phyloP scores from a whole-genome alignment of 345 rosid genomes.

The Brassica incana region DNA sequence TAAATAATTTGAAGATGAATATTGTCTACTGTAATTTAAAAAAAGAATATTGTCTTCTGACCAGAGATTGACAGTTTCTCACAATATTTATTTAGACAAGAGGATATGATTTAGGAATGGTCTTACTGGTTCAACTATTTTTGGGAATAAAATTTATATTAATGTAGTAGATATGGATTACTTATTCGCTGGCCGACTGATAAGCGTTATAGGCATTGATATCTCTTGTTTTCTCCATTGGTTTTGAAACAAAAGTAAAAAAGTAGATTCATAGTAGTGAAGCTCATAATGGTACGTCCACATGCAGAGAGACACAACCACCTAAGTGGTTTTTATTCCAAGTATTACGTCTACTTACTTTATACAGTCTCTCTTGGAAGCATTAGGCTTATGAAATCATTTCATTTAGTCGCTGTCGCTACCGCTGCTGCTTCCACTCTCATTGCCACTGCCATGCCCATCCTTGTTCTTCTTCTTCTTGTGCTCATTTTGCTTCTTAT shows the following conservation, averaged over 20 bases:
- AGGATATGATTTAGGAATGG: neutral
- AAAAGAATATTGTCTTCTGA: too few relatives aligned
- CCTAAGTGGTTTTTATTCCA: constrained; percentile 22
- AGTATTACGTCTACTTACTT: constrained; percentile 6
- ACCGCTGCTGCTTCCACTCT: constrained; percentile 27
- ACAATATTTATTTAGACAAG: neutral
- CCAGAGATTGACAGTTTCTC: neutral
- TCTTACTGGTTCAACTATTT: neutral
- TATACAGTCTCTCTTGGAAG: neutral
- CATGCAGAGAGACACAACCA: constrained; percentile 25
- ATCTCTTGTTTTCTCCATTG: neutral
- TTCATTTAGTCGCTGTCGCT: constrained; percentile 33
- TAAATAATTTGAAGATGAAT: neutral
- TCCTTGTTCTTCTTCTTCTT: constrained; percentile 3
- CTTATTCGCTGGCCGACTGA: neutral
- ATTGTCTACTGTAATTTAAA: neutral
- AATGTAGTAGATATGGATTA: neutral
- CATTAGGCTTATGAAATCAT: neutral
- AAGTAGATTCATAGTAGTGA: constrained; percentile 26
- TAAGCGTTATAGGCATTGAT: neutral
- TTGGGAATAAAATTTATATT: neutral
- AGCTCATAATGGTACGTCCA: constrained; percentile 1
- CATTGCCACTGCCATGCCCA: constrained; percentile 10
- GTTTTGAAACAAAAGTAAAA: neutral
- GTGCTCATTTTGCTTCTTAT: constrained; percentile 11